Evolutionary conservation across 345 rosid species (phyloP), one percentile per base, ranked within the genome.

Genomic region (Citrus trifoliata): DNA sequence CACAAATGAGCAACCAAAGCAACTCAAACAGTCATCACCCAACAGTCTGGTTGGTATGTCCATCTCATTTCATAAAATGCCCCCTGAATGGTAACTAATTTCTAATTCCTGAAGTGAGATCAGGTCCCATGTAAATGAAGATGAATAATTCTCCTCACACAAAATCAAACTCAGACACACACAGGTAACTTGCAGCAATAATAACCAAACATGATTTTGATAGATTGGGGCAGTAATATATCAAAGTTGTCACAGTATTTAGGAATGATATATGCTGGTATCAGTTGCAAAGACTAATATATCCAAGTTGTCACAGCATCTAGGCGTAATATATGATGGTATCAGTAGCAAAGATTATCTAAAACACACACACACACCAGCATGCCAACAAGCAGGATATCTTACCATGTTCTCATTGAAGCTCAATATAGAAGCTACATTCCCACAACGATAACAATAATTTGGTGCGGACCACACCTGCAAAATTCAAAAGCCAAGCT

Each of bases 391-490:
- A 42, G 28, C 13, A 35, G 67, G 72, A 79, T 51, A 77, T 27
- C 91, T 90, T 76, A 91, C 99, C 98, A 94, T 94, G 78, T 90
- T 94, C 84, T 97, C 99, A 82, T 91, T 94, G 87, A 93, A 97
- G 85, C 98, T 94, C 93, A 97, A 88, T 83, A 97, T 94, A 51
- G 99, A 97, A 77, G 99, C 99, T 62, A 97, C 99, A 81, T 97
- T 97, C 76, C 99, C 98, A 85, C 99, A 97, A 16, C 99, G 98
- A 79, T 97, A 97, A 85, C 99, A 97, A 80, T 97, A 97, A 83
- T 97, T 97, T 53, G 98, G 99, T 0, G 99, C 99, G 82, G 98
- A 97, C 99, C 99, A 97, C 67, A 97, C 99, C 99, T 97, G 82
- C 59, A 84, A 81, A 78, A 66, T 33, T 71, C 51, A 74, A 74